Evolutionary conservation across 1,284 basidiomycete species (phyloP).

Genomic region (Tilletia walkeri): DNA sequence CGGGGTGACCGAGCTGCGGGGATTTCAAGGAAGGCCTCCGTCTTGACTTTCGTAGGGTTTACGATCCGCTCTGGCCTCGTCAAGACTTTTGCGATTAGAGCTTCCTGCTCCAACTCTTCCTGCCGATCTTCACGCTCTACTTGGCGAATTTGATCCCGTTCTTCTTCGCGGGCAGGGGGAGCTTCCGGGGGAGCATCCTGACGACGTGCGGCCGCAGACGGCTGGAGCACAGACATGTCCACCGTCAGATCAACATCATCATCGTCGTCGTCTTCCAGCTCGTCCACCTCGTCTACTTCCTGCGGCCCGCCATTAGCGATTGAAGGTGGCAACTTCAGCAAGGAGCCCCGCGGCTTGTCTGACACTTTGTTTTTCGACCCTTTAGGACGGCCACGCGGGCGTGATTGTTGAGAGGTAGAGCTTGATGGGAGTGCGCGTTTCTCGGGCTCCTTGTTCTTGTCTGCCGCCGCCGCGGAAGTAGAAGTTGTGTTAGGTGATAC

Average conservation of each 20-base stretch:
- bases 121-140: background rate
- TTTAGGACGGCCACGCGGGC: background rate
- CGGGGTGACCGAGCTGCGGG: background rate
- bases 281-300: background rate
- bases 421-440: no score
- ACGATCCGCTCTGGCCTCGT: background rate
- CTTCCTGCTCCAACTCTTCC: conserved; percentile 3
- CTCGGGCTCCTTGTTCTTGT: no score
- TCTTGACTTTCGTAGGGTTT: background rate
- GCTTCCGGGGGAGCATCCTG: background rate
- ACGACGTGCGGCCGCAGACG: background rate
- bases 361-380: conserved; percentile 8
- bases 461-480: no score
- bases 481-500: no score
- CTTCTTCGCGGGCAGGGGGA: background rate
- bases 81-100: background rate
- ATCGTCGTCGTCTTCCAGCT: background rate
- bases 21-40: conserved; percentile 6
- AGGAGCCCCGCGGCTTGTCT: no score
- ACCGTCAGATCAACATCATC: background rate
- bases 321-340: no score
- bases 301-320: background rate
- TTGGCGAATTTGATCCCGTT: no score
- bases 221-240: background rate
- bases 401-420: no score